These are phyloP conservation scores for Sugiyamaella valdiviana DNA, from an alignment of 805 yeast genomes.

Conservation along the genomic window DNA sequence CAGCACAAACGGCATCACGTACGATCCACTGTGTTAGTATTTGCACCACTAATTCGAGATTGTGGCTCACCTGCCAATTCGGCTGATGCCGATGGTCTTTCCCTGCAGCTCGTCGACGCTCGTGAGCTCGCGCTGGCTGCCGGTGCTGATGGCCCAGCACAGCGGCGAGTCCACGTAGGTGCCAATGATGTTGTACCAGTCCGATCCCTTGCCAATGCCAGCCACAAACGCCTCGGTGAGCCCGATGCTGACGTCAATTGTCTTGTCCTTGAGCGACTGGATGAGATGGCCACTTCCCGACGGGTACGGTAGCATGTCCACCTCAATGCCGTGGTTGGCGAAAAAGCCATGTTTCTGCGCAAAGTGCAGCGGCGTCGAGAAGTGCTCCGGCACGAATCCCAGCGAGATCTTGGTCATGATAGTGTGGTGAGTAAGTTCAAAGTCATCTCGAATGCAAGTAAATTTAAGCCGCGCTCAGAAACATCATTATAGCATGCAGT, in stretches of 20 bases:
- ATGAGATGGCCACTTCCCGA: constrained; percentile 88
- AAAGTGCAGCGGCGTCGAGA: constrained; percentile 76
- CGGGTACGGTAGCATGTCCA: constrained; percentile 61
- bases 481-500: no score
- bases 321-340: constrained; percentile 42
- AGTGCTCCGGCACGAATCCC: constrained; percentile 89
- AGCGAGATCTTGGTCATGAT: constrained; percentile 32
- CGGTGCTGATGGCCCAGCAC: constrained; percentile 81
- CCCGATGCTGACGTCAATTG: constrained; percentile 79
- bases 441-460: no score
- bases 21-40: constrained; percentile 50
- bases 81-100: constrained; percentile 65
- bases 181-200: constrained; percentile 60
- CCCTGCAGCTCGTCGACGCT: constrained; percentile 50
- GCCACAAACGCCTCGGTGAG: constrained; percentile 87
- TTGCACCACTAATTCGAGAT: neutral
- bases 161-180: constrained; percentile 83
- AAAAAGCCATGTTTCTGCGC: constrained; percentile 59
- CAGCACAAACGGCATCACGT: constrained; percentile 83
- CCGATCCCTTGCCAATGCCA: constrained; percentile 67
- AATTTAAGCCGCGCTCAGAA: no score
- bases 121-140: constrained; percentile 47
- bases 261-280: constrained; percentile 55
- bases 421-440: neutral
- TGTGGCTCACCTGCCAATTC: constrained; percentile 60